A percentile compares a stretch with the other conserved stretches of the same genome.
These are phyloP conservation scores for Aspergillus asperescens DNA, from an alignment of 495 filamentous ascomycete genomes.

Conservation along the genomic window DNA sequence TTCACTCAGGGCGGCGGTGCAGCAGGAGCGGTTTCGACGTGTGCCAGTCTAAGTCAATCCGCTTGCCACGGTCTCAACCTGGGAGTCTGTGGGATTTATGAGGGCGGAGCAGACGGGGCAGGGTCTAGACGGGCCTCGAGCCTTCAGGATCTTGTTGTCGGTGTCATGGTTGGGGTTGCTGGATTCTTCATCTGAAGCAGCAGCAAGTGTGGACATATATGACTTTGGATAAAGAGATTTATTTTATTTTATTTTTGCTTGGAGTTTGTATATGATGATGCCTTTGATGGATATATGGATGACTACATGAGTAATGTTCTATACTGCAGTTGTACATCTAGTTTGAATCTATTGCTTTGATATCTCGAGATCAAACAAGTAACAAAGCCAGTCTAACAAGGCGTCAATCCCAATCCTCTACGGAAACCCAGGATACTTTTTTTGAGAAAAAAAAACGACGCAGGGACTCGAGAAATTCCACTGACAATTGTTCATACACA, in stretches of 20 bases:
- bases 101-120: slow-evolving; percentile 29
- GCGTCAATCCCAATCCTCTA: too few species aligned
- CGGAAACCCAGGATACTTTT: too few species aligned
- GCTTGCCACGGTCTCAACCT: slow-evolving; percentile 57
- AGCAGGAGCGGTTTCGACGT: slow-evolving; percentile 54
- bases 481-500: slow-evolving; percentile 1
- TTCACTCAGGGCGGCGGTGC: slow-evolving; percentile 61
- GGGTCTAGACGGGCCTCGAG: slow-evolving; percentile 24
- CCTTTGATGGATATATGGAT: slow-evolving; percentile 15
- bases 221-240: slow-evolving; percentile 5
- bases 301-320: slow-evolving; percentile 12
- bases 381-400: too few species aligned
- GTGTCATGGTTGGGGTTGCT: slow-evolving; percentile 38
- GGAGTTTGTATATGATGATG: slow-evolving; percentile 8
- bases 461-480: neutral
- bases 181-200: slow-evolving; percentile 39
- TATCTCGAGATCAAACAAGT: neutral
- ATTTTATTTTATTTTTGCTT: neutral
- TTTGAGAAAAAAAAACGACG: neutral
- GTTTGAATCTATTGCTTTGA: neutral
- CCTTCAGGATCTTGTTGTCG: slow-evolving; percentile 40
- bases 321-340: slow-evolving; percentile 8
- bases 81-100: slow-evolving; percentile 47
- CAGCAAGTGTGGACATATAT: neutral
- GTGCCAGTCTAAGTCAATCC: slow-evolving; percentile 54